Evolutionary conservation across 1,139 yeast genomes (phyloP).

Genomic region (Lodderomyces orthopsilosis): DNA sequence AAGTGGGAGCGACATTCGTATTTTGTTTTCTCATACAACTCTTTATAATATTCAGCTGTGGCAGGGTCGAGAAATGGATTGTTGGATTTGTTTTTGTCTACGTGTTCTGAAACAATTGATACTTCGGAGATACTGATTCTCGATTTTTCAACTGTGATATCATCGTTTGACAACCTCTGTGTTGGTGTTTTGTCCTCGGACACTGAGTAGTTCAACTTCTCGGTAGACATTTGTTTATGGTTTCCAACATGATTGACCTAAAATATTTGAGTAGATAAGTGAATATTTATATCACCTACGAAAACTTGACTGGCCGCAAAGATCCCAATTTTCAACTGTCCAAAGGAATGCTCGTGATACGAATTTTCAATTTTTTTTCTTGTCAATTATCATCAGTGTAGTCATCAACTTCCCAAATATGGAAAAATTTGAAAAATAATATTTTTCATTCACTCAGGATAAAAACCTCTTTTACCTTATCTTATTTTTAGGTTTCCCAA

Average conservation of each 20-base stretch:
- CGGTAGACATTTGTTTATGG: background rate
- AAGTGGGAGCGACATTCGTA: slow-evolving; percentile 34
- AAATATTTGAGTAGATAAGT: background rate
- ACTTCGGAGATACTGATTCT: background rate
- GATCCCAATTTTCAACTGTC: too few species aligned
- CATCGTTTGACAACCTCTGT: background rate
- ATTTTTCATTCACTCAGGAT: too few species aligned
- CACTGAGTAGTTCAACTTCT: background rate
- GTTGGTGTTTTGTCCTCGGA: background rate
- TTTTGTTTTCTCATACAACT: slow-evolving; percentile 26
- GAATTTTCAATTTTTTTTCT: too few species aligned
- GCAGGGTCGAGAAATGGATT: slow-evolving; percentile 13
- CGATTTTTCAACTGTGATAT: background rate
- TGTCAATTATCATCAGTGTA: too few species aligned
- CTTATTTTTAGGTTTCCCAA: too few species aligned
- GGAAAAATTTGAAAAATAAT: background rate
- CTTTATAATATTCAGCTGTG: slow-evolving; percentile 14
- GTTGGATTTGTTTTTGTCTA: background rate
- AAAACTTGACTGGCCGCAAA: too few species aligned
- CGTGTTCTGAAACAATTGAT: background rate
- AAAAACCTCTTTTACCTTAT: too few species aligned
- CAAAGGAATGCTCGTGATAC: too few species aligned
- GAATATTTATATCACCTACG: background rate
- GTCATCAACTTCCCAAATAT: background rate
- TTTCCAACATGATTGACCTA: background rate